Base-by-base conservation (phyloP, 1,284 basidiomycete genomes). In the Gastroboletus turbinatus region DNA sequence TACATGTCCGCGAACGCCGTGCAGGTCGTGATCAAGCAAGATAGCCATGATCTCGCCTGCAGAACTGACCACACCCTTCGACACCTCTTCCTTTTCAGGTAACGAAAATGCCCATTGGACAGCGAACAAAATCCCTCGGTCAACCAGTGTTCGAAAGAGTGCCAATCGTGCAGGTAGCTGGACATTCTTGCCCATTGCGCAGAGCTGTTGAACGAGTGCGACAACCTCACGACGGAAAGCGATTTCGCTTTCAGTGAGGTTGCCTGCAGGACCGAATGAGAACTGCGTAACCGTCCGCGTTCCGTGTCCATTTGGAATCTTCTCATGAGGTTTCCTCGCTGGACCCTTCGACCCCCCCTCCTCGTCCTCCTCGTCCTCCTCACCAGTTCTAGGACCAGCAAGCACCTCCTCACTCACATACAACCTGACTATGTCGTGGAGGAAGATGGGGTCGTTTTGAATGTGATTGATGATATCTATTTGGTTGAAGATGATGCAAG, bases 401-500 rank as follows among this genome's bases (percentile, higher is more conserved):
- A 86, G 70, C 70, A 85, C 78, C 53, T 83, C 82, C 56, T 86
- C 82, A 63, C 87, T 85, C 59, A 89, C 82, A 70, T 94, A 96
- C 36, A 92, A 76, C 40, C 79, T 77, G 47, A 96, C 91, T 27
- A 98, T 81, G 53, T 94, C 87, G 35, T 81, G 78, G 29, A 98
- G 77, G 70, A 98, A 90, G 6, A 74, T 69, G 6, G 83, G 82
- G 68, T 96, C 92, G 55, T 80, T 82, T 67, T 95, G 90, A 46
- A 98, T 85, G 70, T 96, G 89, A 52, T 82, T 87, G 69, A 98
- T 94, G 68, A 99, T 98, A 74, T 99, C 96, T 67, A 96, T 95
- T 74, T 99, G 96, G 75, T 98, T 97, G 82, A 96, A 99, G 71
- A 98, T 96, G 71, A 99, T 94, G 74, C 94, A 93, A 17, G 94